A percentile compares a stretch with the other conserved stretches of the same genome.
Evolutionary conservation across 495 filamentous ascomycete genomes (phyloP).

Genomic region (Venustampulla echinocandica): DNA sequence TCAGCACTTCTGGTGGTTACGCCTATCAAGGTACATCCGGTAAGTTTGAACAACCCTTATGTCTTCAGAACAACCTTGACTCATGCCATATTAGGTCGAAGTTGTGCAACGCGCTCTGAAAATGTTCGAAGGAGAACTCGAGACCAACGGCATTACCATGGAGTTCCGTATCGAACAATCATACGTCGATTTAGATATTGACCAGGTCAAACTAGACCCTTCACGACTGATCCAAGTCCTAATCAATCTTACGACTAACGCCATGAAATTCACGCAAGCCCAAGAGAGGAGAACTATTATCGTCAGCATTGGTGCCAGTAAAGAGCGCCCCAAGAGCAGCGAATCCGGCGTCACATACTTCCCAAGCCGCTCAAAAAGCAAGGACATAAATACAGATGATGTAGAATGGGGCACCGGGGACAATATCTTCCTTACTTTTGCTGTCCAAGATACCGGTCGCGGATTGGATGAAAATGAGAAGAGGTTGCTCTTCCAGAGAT

Average conservation of each 20-base stretch:
- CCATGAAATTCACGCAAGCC: conserved; percentile 71
- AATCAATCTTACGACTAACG: conserved; percentile 71
- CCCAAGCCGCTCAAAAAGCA: conserved; percentile 42
- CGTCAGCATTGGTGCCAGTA: conserved; percentile 61
- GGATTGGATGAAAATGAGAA: conserved; percentile 67
- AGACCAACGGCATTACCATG: conserved; percentile 61
- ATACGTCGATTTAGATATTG: conserved; percentile 51
- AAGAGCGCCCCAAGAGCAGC: conserved; percentile 36
- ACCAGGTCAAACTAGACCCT: conserved; percentile 75
- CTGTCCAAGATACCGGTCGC: conserved; percentile 70
- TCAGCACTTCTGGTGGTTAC: conserved; percentile 68
- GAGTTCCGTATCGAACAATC: conserved; percentile 58
- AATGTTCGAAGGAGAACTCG: conserved; percentile 77
- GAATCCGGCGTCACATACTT: conserved; percentile 40
- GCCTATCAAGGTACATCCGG: conserved; percentile 63
- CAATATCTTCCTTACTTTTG: conserved; percentile 60
- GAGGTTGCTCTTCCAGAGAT: conserved; percentile 68
- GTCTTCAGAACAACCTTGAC: too few relatives aligned
- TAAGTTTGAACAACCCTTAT: too few relatives aligned
- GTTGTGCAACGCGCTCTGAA: conserved; percentile 62
- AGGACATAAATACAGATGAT: conserved; percentile 42
- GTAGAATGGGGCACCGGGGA: conserved; percentile 63
- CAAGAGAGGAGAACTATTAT: conserved; percentile 51
- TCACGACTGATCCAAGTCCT: conserved; percentile 69
- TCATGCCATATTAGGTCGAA: too few relatives aligned